Conservation (phyloP, 1,139 yeast species). For the Pichia sp. region DNA sequence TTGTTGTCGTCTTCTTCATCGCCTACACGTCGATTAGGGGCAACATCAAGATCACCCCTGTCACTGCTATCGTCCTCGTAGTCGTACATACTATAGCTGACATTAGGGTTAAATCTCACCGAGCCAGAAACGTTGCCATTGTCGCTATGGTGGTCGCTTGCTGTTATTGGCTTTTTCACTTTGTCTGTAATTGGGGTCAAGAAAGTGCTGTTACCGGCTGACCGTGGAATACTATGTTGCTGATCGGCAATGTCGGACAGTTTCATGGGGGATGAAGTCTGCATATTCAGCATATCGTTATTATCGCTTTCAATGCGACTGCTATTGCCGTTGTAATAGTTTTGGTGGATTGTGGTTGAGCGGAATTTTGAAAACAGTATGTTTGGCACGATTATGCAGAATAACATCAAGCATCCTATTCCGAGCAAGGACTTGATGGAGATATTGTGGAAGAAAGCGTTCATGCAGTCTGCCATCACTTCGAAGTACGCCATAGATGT, state of each 20-base stretch:
- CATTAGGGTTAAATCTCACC: constrained; percentile 30
- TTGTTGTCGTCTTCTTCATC: not conserved
- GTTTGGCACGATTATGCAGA: constrained; percentile 27
- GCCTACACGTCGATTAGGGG: too few relatives aligned
- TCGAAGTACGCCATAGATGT: constrained; percentile 32
- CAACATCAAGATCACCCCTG: not conserved
- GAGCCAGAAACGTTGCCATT: constrained; percentile 7
- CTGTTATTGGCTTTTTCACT: not conserved
- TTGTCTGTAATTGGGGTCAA: not conserved
- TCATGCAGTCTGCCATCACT: constrained; percentile 31
- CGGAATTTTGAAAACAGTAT: constrained; percentile 26
- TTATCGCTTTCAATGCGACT: not conserved
- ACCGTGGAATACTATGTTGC: not conserved
- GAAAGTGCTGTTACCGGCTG: not conserved
- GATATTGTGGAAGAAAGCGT: constrained; percentile 30
- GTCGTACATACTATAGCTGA: constrained; percentile 28
- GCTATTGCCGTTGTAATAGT: constrained; percentile 13
- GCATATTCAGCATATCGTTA: not conserved
- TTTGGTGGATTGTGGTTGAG: constrained; percentile 21
- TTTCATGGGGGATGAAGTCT: not conserved
- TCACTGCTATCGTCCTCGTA: constrained; percentile 4
- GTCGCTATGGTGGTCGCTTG: not conserved
- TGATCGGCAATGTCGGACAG: not conserved
- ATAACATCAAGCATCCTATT: constrained; percentile 18
- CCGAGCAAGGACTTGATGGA: constrained; percentile 26